Conservation (phyloP, 176 grass and related monocot species). For the Avena atlantica region DNA sequence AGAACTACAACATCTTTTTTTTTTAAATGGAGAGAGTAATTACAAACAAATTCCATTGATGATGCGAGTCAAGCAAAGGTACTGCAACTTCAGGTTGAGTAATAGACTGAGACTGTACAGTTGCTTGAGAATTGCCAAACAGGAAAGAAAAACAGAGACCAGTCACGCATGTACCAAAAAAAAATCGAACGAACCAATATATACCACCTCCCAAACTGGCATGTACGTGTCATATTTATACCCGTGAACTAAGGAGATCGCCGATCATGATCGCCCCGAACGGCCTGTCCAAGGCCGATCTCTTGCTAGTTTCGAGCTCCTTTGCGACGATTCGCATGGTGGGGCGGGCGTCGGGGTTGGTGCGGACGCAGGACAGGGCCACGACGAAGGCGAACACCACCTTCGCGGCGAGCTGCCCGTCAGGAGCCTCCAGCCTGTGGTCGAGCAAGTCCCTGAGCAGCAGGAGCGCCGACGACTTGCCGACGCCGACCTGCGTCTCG, state of each 20-base stretch:
- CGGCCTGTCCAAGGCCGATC: constrained; percentile 45
- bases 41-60: no score
- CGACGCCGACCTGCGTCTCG: not conserved
- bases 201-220: not conserved
- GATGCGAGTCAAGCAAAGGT: no score
- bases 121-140: no score
- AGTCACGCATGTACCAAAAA: no score
- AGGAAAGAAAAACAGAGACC: no score
- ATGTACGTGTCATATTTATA: constrained; percentile 29
- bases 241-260: constrained; percentile 40
- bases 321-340: constrained; percentile 67
- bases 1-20: no score
- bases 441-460: constrained; percentile 64
- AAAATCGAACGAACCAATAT: no score
- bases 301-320: not conserved
- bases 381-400: constrained; percentile 66
- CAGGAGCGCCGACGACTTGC: constrained; percentile 20
- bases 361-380: constrained; percentile 60
- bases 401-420: constrained; percentile 57
- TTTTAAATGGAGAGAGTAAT: no score
- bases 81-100: no score
- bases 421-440: constrained; percentile 54
- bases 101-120: no score
- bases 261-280: constrained; percentile 53
- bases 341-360: constrained; percentile 50